Percentiles rank a stretch among this genome's conserved stretches.
Conservation (phyloP, 345 rosid species). For the Citrus trifoliata region DNA sequence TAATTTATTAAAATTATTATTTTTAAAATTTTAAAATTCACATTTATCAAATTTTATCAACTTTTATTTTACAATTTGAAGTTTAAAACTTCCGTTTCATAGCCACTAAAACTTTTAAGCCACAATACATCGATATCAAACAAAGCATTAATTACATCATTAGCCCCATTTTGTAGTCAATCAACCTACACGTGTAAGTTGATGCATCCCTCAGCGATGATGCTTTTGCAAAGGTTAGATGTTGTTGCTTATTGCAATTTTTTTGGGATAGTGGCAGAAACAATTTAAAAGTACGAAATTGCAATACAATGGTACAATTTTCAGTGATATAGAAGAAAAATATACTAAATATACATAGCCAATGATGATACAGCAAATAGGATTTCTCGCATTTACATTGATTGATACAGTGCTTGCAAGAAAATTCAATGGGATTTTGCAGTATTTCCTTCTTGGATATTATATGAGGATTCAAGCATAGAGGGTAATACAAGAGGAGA, state of each 20-base stretch:
- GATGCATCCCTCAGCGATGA: not conserved
- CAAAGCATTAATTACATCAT: not conserved
- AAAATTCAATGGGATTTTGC: constrained; percentile 23
- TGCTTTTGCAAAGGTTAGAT: not conserved
- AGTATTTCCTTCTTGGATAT: constrained; percentile 26
- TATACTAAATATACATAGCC: not conserved
- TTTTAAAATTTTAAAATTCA: too few relatives aligned
- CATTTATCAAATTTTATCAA: too few relatives aligned
- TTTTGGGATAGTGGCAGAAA: not conserved
- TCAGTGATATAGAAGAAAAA: not conserved
- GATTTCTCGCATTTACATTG: not conserved
- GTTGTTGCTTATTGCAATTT: not conserved
- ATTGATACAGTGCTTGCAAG: not conserved
- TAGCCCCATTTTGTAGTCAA: not conserved
- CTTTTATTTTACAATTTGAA: too few relatives aligned
- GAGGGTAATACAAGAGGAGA: constrained; percentile 81
- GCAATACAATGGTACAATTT: not conserved
- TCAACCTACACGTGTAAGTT: not conserved
- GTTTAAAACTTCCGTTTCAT: too few relatives aligned
- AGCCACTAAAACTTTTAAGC: too few relatives aligned
- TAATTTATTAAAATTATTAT: too few relatives aligned
- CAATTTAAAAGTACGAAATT: not conserved
- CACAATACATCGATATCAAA: too few relatives aligned
- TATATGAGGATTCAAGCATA: constrained; percentile 28
- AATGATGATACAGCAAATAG: not conserved